Conservation (phyloP, 2,329 filamentous ascomycete genomes). For the Chalaropsis ovoidea region DNA sequence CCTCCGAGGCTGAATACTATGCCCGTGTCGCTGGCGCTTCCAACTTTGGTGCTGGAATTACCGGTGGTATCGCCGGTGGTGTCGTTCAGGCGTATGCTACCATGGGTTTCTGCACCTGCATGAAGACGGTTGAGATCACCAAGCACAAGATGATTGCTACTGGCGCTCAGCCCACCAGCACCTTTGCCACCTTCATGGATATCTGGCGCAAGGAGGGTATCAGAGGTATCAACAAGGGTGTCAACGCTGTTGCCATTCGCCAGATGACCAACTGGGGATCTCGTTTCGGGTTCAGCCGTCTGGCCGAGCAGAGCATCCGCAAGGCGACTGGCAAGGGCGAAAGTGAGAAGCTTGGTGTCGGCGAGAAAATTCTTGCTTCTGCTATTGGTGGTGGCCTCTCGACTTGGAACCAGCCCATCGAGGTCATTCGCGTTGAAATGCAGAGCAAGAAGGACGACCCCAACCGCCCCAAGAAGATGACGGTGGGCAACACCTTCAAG, state of each 20-base stretch:
- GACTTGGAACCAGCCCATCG: constrained; percentile 99
- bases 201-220: constrained; percentile 95
- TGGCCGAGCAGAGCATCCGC: constrained; percentile 84
- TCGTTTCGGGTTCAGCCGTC: constrained; percentile 83
- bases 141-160: constrained; percentile 85
- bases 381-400: constrained; percentile 84
- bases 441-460: constrained; percentile 98
- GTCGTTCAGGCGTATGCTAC: constrained; percentile 97
- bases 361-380: constrained; percentile 83
- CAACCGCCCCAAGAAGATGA: constrained; percentile 98
- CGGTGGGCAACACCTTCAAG: constrained; percentile 68
- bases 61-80: constrained; percentile 85
- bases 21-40: constrained; percentile 72
- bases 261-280: constrained; percentile 99
- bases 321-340: constrained; percentile 67
- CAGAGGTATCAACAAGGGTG: constrained; percentile 91
- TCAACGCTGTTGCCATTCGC: constrained; percentile 95
- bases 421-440: constrained; percentile 99
- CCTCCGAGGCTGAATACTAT: constrained; percentile 94
- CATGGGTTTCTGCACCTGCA: constrained; percentile 99
- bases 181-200: constrained; percentile 89
- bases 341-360: constrained; percentile 61
- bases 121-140: constrained; percentile 99
- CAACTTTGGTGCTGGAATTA: constrained; percentile 81
- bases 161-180: constrained; percentile 77